Evolutionary conservation across 2,329 filamentous ascomycete genomes (phyloP), one percentile per base, ranked within the genome.

Genomic region (Atkinsonella texensis): DNA sequence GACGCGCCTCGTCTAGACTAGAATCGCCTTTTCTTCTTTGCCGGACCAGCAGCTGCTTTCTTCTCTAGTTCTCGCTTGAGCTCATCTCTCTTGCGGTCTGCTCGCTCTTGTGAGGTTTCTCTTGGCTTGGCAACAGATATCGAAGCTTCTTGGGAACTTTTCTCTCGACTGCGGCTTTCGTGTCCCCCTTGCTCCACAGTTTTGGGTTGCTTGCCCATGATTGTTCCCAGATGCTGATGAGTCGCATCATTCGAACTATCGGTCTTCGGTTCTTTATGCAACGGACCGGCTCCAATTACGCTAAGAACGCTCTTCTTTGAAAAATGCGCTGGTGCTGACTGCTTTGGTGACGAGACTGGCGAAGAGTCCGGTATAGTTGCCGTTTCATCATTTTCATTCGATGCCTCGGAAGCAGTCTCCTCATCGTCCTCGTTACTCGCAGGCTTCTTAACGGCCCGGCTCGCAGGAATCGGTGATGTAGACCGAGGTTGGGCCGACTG

Each of bases 11-110:
- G 9, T n/a, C 17, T 18, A 12, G 10, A 3, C 23, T 60, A 81
- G 54, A 80, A 80, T 48, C 70, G 75, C 43, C 77, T 68, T 64
- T 78, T 80, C 67, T 81, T 81, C 62, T 73, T 77, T 7, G 66
- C 68, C 4, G 77, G 77, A 1, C 72, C 73, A 17, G 70, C 70
- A 0, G 72, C 68, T 3, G 70, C 70, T 58, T 75, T 76, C 53
- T 61, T 71, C 55, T 77, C 71, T 13, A 78, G 62, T 38, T 80
- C 74, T 52, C 65, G 68, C 51, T 75, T 72, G 31, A 78, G 62
- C 56, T 80, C 74, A n/a, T 70, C 68, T 48, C 76, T 68, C 54
- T 72, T 74, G 38, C 74, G 67, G 53, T 77, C 72, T 2, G 75
- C 74, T 28, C 70, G 63, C 48, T 75, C 71, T 55, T 68, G 64